These are phyloP conservation scores for Pleurotus ostreatus DNA, from an alignment of 768 basidiomycete genomes.

Conservation along the genomic window DNA sequence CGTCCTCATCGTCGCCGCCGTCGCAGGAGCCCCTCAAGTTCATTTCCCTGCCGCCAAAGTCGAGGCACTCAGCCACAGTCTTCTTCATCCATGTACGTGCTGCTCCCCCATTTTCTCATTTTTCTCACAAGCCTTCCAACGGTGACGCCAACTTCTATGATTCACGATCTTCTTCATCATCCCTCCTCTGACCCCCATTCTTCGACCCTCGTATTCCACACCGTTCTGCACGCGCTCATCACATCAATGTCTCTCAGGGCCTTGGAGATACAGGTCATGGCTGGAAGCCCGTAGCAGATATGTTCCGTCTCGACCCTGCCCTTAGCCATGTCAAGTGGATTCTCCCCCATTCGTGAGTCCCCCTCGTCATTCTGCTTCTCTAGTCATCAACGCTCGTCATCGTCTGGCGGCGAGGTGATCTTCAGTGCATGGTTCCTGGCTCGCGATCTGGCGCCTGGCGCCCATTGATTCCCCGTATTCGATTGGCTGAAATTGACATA, in stretches of 20 bases:
- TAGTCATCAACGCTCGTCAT: neutral
- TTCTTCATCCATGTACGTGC: conserved; percentile 18
- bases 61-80: conserved; percentile 11
- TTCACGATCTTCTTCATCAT: conserved; percentile 13
- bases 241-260: conserved; percentile 77
- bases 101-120: conserved; percentile 19
- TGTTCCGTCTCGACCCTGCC: conserved; percentile 48
- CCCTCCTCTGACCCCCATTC: conserved; percentile 21
- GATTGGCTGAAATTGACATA: conserved; percentile 4
- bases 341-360: conserved; percentile 73
- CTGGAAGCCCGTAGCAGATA: conserved; percentile 73
- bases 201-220: conserved; percentile 37
- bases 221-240: conserved; percentile 52
- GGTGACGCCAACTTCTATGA: conserved; percentile 7
- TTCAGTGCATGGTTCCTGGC: conserved; percentile 9
- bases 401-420: neutral
- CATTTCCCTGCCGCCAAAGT: conserved; percentile 2
- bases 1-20: neutral
- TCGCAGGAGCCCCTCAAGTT: conserved; percentile 8
- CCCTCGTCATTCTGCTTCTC: neutral
- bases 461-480: neutral
- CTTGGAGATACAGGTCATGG: conserved; percentile 74
- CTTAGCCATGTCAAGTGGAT: conserved; percentile 86
- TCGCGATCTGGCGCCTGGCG: conserved; percentile 8
- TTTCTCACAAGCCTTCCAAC: conserved; percentile 10